Percentiles rank a stretch among this genome's conserved stretches.
phyloP scores from a whole-genome alignment of 2,329 filamentous ascomycete species.

The Hypoxylon rubiginosum region DNA sequence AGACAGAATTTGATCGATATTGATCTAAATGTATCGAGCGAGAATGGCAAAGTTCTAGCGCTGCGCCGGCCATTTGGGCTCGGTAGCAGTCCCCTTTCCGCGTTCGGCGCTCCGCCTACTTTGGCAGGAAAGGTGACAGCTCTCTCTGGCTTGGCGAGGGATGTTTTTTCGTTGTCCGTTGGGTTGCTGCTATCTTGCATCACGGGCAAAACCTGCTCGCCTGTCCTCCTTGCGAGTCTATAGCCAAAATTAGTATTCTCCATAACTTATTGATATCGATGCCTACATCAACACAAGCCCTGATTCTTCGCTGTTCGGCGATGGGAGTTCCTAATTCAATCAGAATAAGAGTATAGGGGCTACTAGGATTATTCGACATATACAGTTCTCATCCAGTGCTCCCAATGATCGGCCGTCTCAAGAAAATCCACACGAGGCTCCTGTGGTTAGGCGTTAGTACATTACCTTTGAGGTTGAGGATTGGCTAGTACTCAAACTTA shows the following conservation, averaged over 20 bases:
- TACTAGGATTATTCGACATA: not conserved
- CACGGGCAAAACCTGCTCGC: not conserved
- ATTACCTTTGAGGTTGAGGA: not conserved
- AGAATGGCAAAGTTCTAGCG: slow-evolving; percentile 43
- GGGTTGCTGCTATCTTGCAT: not conserved
- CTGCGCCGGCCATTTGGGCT: slow-evolving; percentile 7
- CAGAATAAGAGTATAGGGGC: not conserved
- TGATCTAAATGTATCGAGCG: slow-evolving; percentile 28
- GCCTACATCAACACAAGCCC: slow-evolving; percentile 21
- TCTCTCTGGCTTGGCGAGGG: not conserved
- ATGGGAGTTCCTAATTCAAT: slow-evolving; percentile 4
- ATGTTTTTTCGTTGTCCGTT: not conserved
- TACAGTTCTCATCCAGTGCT: slow-evolving; percentile 23
- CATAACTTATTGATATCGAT: not conserved
- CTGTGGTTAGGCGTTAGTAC: not conserved
- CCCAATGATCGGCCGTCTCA: slow-evolving; percentile 13
- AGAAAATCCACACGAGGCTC: not conserved
- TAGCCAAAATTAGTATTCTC: not conserved
- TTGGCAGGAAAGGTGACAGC: not conserved
- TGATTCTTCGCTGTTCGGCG: not conserved
- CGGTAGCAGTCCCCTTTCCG: not conserved
- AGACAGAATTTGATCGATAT: slow-evolving; percentile 39
- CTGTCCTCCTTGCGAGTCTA: slow-evolving; percentile 17
- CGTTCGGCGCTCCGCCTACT: not conserved
- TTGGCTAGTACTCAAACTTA: slow-evolving; percentile 7